Evolutionary conservation across 805 yeast species (phyloP).

Genomic region (Nakazawaea ernobii): DNA sequence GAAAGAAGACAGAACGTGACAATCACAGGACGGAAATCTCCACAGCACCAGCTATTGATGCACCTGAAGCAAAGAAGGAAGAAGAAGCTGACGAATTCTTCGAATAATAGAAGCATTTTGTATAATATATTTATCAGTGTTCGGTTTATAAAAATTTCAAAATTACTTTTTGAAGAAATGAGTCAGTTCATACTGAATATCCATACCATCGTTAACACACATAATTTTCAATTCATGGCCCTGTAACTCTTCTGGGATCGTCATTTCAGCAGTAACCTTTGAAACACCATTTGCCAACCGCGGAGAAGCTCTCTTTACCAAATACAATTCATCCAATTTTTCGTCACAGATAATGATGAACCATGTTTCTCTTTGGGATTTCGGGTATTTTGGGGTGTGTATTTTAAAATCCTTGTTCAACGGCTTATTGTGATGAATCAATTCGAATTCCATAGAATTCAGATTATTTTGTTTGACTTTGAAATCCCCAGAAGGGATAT

Average conservation of each 20-base stretch:
- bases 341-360: constrained; percentile 58
- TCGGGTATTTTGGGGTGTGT: constrained; percentile 78
- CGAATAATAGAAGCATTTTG: constrained; percentile 7
- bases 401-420: constrained; percentile 57
- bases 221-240: constrained; percentile 42
- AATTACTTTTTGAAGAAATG: not conserved
- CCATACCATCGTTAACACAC: constrained; percentile 64
- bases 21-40: not conserved
- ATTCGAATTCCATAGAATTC: constrained; percentile 33
- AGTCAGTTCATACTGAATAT: constrained; percentile 34
- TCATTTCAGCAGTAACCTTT: constrained; percentile 35
- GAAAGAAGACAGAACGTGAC: constrained; percentile 25
- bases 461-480: constrained; percentile 30
- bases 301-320: constrained; percentile 76
- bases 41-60: constrained; percentile 6
- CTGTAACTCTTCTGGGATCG: constrained; percentile 41
- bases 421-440: constrained; percentile 49
- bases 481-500: constrained; percentile 57
- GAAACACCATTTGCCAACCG: constrained; percentile 17
- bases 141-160: not conserved
- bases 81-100: constrained; percentile 12
- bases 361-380: constrained; percentile 92
- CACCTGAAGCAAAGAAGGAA: constrained; percentile 4
- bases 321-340: constrained; percentile 45
- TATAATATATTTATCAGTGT: no score